These are phyloP conservation scores for Neonectria punicea DNA, from an alignment of 2,329 filamentous ascomycete species.

Conservation along the genomic window DNA sequence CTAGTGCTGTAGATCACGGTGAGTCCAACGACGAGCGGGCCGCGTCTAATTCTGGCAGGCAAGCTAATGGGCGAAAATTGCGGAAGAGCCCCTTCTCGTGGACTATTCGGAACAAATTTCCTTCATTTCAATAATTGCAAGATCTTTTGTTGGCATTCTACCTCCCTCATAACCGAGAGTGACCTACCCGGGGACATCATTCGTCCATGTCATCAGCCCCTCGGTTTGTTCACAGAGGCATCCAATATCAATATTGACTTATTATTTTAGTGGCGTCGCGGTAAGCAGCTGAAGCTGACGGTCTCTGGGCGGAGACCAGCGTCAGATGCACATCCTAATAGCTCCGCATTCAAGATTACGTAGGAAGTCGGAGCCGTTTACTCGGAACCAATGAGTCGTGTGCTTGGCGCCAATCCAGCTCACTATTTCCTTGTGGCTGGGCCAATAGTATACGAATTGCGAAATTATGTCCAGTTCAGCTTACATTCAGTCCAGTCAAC, in stretches of 20 bases:
- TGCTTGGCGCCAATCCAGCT: background rate
- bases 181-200: background rate
- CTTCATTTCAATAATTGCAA: background rate
- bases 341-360: background rate
- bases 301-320: background rate
- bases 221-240: background rate
- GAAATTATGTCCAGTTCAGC: background rate
- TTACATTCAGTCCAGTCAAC: background rate
- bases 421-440: background rate
- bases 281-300: background rate
- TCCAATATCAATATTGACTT: background rate
- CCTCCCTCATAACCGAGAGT: background rate
- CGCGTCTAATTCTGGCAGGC: no score
- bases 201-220: background rate
- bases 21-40: background rate
- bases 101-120: background rate
- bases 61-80: no score
- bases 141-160: background rate
- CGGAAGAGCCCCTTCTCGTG: background rate
- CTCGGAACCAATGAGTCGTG: background rate
- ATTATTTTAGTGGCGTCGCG: background rate
- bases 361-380: background rate
- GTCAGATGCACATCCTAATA: background rate
- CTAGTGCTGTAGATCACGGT: background rate
- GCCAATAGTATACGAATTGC: background rate